Evolutionary conservation across 2,329 filamentous ascomycete species (phyloP), one percentile per base, ranked within the genome.

Genomic region (Dactylonectria macrodidyma): DNA sequence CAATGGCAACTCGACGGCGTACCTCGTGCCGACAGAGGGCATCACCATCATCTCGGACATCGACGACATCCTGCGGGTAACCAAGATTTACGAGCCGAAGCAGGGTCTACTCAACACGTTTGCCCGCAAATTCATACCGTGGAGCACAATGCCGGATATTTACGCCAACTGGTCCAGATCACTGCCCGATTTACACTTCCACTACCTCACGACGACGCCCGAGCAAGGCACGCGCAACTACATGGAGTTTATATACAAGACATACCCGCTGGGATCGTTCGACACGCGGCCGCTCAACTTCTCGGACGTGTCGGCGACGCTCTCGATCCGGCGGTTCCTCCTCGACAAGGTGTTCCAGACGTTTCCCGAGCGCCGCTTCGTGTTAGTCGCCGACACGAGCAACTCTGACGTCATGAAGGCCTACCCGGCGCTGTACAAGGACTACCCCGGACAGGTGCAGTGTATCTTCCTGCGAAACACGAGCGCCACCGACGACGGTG

Each of bases 251-350:
- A 94, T 95, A 78, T 95, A 92, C 84, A 88, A 89, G 75, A 93
- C 88, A 7, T 95, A 95, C 77, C 93, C 93, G 0, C 87, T 90
- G 14, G 93, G 93, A 50, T 92, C 90, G 48, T 94, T 94, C 77
- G 93, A 95, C 75, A 94, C 92, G 1, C 88, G 92, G 0, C 92
- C 93, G 0, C 86, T 95, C 22, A 95, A 95, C 84, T 94, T 95
- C 82, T 91, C 88, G n/a, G 91, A 95, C 71, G 84, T 92, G 12
- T 84, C 82, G n/a, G 92, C 91, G 4, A 94, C 92, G 0, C 85
- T 95, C 44, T 87, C 87, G 6, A 93, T 95, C 76, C 91, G 93
- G 55, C 88, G 88, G 65, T 92, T 85, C 79, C 85, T 95, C 1
- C 87, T 95, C 16, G 85, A 90, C 68, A 93, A 91, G 78, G 84